Evolutionary conservation across 495 filamentous ascomycete genomes (phyloP).

Genomic region (Aspergillus olivimuriae): DNA sequence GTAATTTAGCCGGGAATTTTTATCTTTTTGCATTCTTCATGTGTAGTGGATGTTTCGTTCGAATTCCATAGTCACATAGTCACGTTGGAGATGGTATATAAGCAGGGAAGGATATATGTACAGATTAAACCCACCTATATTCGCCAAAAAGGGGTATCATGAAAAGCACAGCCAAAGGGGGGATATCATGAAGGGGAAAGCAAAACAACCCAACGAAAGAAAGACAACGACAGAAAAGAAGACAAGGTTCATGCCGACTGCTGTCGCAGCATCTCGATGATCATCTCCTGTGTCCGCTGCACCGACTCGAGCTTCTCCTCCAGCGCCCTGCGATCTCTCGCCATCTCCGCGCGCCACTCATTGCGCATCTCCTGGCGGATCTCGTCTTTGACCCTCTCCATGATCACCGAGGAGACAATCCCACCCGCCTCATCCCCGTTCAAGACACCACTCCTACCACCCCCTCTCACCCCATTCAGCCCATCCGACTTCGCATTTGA

Average conservation of each 20-base stretch:
- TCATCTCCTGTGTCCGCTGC: conserved; percentile 41
- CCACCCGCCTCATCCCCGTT: background rate
- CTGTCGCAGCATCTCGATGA: conserved; percentile 41
- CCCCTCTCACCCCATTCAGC: no score
- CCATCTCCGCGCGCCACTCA: conserved; percentile 27
- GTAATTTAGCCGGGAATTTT: conserved; percentile 27
- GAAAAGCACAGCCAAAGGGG: background rate
- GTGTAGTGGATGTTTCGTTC: background rate
- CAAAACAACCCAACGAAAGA: conserved; percentile 8
- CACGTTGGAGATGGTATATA: no score
- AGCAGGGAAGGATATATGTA: background rate
- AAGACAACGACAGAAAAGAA: conserved; percentile 2
- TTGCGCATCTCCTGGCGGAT: conserved; percentile 28
- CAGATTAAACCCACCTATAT: background rate
- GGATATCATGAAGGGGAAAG: background rate
- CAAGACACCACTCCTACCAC: no score
- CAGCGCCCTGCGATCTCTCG: conserved; percentile 26
- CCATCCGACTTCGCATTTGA: no score
- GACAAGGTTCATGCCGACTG: conserved; percentile 27
- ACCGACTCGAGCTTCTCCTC: conserved; percentile 36
- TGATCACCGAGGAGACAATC: background rate
- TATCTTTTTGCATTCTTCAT: conserved; percentile 16
- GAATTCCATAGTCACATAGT: conserved; percentile 8
- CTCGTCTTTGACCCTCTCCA: conserved; percentile 26
- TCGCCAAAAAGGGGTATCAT: background rate